These are phyloP conservation scores for Pilasporangium apinafurcum DNA, from an alignment of 352 stramenopile species.

Conservation along the genomic window DNA sequence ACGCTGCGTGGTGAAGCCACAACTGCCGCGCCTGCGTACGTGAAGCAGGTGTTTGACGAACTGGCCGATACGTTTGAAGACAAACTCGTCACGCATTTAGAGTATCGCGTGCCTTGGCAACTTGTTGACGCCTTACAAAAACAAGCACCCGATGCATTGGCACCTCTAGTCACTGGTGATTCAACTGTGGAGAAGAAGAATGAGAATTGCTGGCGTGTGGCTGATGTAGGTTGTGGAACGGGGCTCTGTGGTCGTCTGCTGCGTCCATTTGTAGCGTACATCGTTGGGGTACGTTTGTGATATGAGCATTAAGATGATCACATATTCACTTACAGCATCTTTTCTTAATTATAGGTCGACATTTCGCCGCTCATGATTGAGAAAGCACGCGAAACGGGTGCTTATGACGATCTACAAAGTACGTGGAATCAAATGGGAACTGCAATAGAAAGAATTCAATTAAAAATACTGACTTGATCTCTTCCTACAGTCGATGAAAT, in stretches of 20 bases:
- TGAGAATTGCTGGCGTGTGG: constrained; percentile 22
- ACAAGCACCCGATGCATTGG: constrained; percentile 21
- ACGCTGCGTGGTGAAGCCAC: constrained; percentile 43
- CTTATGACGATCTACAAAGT: constrained; percentile 75
- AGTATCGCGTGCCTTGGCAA: constrained; percentile 78
- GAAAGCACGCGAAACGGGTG: constrained; percentile 50
- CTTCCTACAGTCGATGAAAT: constrained; percentile 41
- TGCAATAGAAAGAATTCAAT: no score
- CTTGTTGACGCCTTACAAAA: constrained; percentile 58
- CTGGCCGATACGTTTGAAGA: constrained; percentile 76
- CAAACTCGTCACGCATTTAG: constrained; percentile 69
- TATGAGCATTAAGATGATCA: neutral
- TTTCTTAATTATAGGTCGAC: constrained; percentile 41
- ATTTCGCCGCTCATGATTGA: constrained; percentile 79
- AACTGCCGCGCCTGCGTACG: constrained; percentile 54
- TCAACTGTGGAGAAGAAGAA: neutral
- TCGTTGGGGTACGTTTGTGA: constrained; percentile 36
- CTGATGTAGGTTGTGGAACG: constrained; percentile 73
- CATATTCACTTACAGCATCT: neutral
- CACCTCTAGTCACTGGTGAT: neutral
- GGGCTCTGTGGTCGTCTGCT: constrained; percentile 68
- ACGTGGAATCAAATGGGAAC: no score
- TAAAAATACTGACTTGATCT: constrained; percentile 1
- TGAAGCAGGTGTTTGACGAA: constrained; percentile 74
- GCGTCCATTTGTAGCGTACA: constrained; percentile 39